Conservation (phyloP, 495 filamentous ascomycete genomes). For the Aspergillus indologenus region DNA sequence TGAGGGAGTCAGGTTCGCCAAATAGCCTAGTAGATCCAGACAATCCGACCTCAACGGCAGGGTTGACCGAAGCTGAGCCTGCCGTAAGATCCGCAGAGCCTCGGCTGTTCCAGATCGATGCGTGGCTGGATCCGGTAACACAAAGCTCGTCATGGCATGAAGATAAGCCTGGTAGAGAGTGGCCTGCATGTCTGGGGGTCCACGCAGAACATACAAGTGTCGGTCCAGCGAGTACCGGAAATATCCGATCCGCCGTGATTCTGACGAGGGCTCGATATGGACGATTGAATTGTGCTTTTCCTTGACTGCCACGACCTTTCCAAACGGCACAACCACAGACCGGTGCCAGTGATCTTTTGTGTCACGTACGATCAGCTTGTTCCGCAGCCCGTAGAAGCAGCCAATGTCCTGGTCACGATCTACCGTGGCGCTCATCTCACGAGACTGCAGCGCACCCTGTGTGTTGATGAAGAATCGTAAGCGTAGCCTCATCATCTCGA, state of each 20-base stretch:
- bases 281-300: constrained; percentile 38
- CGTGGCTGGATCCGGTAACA: constrained; percentile 53
- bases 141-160: constrained; percentile 54
- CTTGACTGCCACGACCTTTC: constrained; percentile 24
- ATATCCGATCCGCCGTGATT: constrained; percentile 28
- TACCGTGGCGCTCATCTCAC: constrained; percentile 51
- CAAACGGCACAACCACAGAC: constrained; percentile 48
- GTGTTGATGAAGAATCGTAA: constrained; percentile 44
- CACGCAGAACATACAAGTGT: constrained; percentile 42
- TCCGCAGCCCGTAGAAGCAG: constrained; percentile 49
- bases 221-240: constrained; percentile 45
- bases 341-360: constrained; percentile 17
- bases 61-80: constrained; percentile 48
- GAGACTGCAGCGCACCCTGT: constrained; percentile 35
- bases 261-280: constrained; percentile 20
- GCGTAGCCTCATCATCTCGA: constrained; percentile 44
- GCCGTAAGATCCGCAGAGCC: constrained; percentile 41
- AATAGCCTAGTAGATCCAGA: constrained; percentile 32
- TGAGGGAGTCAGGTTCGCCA: constrained; percentile 48
- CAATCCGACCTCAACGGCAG: constrained; percentile 36
- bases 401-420: constrained; percentile 49
- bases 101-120: constrained; percentile 58
- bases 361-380: constrained; percentile 48
- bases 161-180: constrained; percentile 51
- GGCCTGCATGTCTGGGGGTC: constrained; percentile 46